Evolutionary conservation across 2,329 filamentous ascomycete genomes (phyloP).

Genomic region (Sclerotiophoma versabilis): DNA sequence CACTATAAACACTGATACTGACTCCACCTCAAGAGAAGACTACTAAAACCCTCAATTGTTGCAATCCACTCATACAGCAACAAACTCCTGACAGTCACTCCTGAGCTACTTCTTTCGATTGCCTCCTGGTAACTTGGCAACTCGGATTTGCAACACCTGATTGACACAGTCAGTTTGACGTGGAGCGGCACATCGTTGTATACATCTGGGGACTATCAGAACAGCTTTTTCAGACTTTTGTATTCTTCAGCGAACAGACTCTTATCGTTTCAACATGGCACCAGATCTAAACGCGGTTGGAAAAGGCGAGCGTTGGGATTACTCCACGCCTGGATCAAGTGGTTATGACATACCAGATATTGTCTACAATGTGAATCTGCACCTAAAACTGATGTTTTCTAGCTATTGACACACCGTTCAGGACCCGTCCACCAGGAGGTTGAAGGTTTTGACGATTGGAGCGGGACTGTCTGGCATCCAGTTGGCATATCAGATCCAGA

Average conservation of each 20-base stretch:
- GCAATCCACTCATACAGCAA: too few relatives aligned
- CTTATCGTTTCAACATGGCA: conserved; percentile 41
- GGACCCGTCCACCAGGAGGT: conserved; percentile 37
- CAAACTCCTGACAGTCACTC: too few relatives aligned
- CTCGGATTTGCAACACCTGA: background rate
- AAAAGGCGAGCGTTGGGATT: conserved; percentile 49
- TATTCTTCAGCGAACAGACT: too few relatives aligned
- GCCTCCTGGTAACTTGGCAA: too few relatives aligned
- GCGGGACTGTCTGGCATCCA: conserved; percentile 58
- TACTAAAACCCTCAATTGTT: too few relatives aligned
- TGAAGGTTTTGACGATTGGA: conserved; percentile 58
- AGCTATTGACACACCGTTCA: background rate
- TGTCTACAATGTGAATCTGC: conserved; percentile 40
- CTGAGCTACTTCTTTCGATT: too few relatives aligned
- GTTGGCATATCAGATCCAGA: conserved; percentile 59
- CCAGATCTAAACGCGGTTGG: conserved; percentile 52
- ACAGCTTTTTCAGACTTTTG: background rate
- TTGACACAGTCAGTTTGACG: background rate
- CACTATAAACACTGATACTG: too few relatives aligned
- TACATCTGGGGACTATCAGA: background rate
- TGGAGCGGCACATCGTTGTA: background rate
- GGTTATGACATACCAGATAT: conserved; percentile 53
- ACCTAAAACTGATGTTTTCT: background rate
- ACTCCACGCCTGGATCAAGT: conserved; percentile 52
- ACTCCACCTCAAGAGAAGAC: too few relatives aligned